Conservation (phyloP, 768 basidiomycete species). For the Cystoderma amianthinum region DNA sequence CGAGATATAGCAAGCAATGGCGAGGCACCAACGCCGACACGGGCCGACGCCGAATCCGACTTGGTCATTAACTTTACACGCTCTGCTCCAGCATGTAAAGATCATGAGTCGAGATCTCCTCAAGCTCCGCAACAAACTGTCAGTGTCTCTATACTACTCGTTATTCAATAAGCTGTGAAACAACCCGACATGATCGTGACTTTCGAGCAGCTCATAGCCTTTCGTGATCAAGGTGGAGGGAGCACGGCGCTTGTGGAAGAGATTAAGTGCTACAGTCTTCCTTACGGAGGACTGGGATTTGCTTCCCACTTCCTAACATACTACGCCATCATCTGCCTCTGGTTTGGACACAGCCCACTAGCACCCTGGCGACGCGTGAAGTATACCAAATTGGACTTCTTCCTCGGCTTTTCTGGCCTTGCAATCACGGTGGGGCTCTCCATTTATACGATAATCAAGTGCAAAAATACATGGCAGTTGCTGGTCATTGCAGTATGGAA, state of each 20-base stretch:
- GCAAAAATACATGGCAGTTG: conserved; percentile 6
- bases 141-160: too few species aligned
- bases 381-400: conserved; percentile 4
- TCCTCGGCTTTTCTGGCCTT: conserved; percentile 1
- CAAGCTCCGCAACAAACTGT: too few species aligned
- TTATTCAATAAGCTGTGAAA: too few species aligned
- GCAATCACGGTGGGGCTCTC: neutral
- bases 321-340: conserved; percentile 5
- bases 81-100: too few species aligned
- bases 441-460: conserved; percentile 1
- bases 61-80: too few species aligned
- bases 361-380: conserved; percentile 1
- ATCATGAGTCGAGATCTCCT: too few species aligned
- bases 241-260: neutral
- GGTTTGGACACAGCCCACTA: conserved; percentile 3
- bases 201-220: too few species aligned
- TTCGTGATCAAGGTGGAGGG: too few species aligned
- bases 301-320: conserved; percentile 7
- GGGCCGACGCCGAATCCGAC: too few species aligned
- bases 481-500: conserved; percentile 5
- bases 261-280: conserved; percentile 7
- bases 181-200: too few species aligned
- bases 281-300: conserved; percentile 7
- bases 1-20: too few species aligned
- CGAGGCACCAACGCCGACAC: too few species aligned